Evolutionary conservation across 495 filamentous ascomycete genomes (phyloP), one percentile per base, ranked within the genome.

Genomic region (Tuber brumale): DNA sequence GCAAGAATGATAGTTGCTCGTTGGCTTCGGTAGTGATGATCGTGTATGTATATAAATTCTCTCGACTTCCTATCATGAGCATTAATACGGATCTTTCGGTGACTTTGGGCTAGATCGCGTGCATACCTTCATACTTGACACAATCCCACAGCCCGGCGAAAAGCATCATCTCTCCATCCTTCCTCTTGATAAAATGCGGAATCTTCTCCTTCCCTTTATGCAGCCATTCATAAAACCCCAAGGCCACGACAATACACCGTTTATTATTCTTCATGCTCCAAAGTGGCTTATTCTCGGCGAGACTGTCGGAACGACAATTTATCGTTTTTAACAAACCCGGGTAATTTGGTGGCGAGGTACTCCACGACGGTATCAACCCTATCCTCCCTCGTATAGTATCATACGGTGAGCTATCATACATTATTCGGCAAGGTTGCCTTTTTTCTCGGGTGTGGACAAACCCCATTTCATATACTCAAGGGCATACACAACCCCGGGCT

Each of bases 221-320:
- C 72, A 95, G 84, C 95, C 95, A 99, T 84, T 99, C 95, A 83
- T 95, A 99, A 84, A 97, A 99, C 3, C 95, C 95, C 84, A 97
- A 90, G 21, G 91, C 93, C 5, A 95, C 79, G 3, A 99, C 90
- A 66, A 97, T 86, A 82, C 95, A 99, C 39, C 95, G 87, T 83
- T 97, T 97, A 80, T 86, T 89, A 71, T 89, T 87, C 83, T 97
- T 97, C 92, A 98, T 97, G 21, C 87, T 88, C 95, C 95, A 99
- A 90, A 97, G 93, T 19, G 94, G 94, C 3, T 89, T 87, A 37
- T 91, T 88, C 12, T 91, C 88, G 1, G 88, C 85, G 8, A 99
- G 85, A 5, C 93, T 95, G 84, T 97, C 95, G 81, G 94, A 94
- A 37, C 95, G 91, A 83, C 94, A 97, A 83, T 99, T 99, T 83